Evolutionary conservation across 2,329 filamentous ascomycete species (phyloP).

Genomic region (Chalara sp.): DNA sequence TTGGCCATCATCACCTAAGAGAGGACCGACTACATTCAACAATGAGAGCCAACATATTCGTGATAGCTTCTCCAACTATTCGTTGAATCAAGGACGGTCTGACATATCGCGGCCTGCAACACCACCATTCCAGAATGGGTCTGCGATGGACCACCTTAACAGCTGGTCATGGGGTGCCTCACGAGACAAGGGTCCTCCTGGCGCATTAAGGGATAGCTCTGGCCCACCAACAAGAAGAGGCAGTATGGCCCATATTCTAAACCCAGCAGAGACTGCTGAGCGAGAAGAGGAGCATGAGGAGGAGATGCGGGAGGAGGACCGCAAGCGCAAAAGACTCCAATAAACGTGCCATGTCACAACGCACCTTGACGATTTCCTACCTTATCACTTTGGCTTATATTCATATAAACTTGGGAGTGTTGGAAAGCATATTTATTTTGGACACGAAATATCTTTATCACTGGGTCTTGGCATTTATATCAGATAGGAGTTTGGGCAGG

Average conservation of each 20-base stretch:
- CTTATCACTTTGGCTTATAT: no score
- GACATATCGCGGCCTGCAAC: constrained; percentile 26
- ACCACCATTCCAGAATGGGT: constrained; percentile 24
- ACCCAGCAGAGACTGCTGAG: constrained; percentile 62
- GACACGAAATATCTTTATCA: no score
- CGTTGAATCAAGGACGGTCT: constrained; percentile 33
- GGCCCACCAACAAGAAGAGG: constrained; percentile 59
- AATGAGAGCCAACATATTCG: constrained; percentile 53
- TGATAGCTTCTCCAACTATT: constrained; percentile 58
- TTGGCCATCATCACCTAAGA: constrained; percentile 62
- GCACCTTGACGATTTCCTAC: no score
- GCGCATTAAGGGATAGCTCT: constrained; percentile 35
- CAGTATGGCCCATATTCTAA: constrained; percentile 67
- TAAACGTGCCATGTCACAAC: constrained; percentile 16
- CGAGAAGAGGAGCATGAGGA: constrained; percentile 59
- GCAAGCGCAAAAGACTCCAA: constrained; percentile 56
- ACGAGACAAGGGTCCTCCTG: constrained; percentile 22
- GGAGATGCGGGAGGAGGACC: constrained; percentile 49
- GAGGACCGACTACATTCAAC: constrained; percentile 35
- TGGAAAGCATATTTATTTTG: no score
- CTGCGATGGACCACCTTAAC: constrained; percentile 22
- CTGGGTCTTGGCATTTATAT: no score
- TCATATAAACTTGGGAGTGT: no score
- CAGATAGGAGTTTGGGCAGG: no score
- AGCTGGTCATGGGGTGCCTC: constrained; percentile 27